A percentile compares a stretch with the other conserved stretches of the same genome.
phyloP scores from a whole-genome alignment of 2,329 filamentous ascomycete species.

The Grosmannia serpens region DNA sequence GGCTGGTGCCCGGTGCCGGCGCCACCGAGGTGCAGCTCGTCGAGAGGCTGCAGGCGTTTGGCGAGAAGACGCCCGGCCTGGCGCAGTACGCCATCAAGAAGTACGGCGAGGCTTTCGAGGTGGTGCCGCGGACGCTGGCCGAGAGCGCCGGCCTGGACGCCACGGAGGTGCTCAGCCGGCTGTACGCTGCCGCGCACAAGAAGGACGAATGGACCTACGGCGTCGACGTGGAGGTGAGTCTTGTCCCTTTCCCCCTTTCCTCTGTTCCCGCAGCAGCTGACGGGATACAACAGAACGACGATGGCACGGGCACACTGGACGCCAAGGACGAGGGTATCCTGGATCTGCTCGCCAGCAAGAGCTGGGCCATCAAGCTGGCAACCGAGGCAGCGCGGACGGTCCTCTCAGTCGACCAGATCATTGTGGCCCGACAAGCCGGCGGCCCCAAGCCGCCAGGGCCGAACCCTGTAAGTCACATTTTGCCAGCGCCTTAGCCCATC shows the following conservation, averaged over 20 bases:
- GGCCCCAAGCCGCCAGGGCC: constrained; percentile 94
- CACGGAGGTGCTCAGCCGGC: constrained; percentile 84
- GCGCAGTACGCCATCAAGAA: constrained; percentile 96
- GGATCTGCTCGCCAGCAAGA: constrained; percentile 83
- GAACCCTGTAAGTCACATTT: constrained; percentile 57
- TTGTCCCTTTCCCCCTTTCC: too few relatives aligned
- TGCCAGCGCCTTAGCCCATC: neutral
- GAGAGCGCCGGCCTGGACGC: constrained; percentile 94
- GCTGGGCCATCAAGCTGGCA: constrained; percentile 93
- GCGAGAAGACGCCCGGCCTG: constrained; percentile 84
- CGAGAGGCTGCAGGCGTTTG: constrained; percentile 80
- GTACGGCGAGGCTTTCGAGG: constrained; percentile 94
- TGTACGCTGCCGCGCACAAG: constrained; percentile 90
- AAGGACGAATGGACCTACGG: constrained; percentile 82
- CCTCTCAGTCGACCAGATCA: constrained; percentile 95
- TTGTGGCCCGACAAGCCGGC: constrained; percentile 92
- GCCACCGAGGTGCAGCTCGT: constrained; percentile 91
- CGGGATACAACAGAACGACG: constrained; percentile 46
- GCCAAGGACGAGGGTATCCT: constrained; percentile 81
- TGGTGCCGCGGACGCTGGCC: constrained; percentile 84
- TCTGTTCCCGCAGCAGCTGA: too few relatives aligned
- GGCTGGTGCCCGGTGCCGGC: constrained; percentile 86
- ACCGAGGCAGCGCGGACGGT: constrained; percentile 92
- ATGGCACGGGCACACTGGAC: constrained; percentile 71
- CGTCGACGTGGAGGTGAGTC: constrained; percentile 74